Evolutionary conservation across 768 basidiomycete genomes (phyloP).

Genomic region (Sporobolomyces roseus): DNA sequence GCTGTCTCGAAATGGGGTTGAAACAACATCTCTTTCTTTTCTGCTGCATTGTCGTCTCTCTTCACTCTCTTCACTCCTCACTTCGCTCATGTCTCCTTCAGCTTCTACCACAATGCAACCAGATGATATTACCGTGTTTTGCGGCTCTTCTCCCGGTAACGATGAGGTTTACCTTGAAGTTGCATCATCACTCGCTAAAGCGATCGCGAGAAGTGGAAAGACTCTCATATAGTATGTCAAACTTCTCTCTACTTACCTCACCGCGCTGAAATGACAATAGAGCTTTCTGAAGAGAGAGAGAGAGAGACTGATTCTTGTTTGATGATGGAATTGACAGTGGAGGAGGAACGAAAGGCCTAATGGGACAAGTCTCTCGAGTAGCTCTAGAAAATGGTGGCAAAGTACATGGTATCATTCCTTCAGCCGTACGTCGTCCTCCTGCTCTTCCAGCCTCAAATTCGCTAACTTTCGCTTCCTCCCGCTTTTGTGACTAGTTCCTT

Average conservation of each 20-base stretch:
- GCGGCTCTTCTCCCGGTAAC: slow-evolving; percentile 69
- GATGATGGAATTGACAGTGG: slow-evolving; percentile 10
- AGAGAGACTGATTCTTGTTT: background rate
- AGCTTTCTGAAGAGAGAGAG: too few relatives aligned
- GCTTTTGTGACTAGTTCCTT: slow-evolving; percentile 6
- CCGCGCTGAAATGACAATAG: too few relatives aligned
- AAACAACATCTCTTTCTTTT: too few relatives aligned
- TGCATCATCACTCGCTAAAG: slow-evolving; percentile 53
- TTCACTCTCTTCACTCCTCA: background rate
- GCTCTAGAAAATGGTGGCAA: slow-evolving; percentile 47
- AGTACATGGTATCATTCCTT: slow-evolving; percentile 51
- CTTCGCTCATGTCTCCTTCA: background rate
- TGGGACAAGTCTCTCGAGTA: slow-evolving; percentile 42
- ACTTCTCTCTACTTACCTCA: too few relatives aligned
- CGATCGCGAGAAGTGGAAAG: slow-evolving; percentile 46
- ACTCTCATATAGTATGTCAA: slow-evolving; percentile 46
- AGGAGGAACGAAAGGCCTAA: slow-evolving; percentile 41
- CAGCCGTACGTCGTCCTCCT: slow-evolving; percentile 37
- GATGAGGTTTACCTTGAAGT: slow-evolving; percentile 62
- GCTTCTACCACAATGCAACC: background rate
- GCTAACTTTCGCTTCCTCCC: background rate
- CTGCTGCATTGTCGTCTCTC: too few relatives aligned
- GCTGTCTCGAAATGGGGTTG: too few relatives aligned
- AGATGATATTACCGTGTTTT: slow-evolving; percentile 61
- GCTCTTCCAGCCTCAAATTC: too few relatives aligned